phyloP scores from a whole-genome alignment of 495 filamentous ascomycete species.

The Neurospora tetrasperma region DNA sequence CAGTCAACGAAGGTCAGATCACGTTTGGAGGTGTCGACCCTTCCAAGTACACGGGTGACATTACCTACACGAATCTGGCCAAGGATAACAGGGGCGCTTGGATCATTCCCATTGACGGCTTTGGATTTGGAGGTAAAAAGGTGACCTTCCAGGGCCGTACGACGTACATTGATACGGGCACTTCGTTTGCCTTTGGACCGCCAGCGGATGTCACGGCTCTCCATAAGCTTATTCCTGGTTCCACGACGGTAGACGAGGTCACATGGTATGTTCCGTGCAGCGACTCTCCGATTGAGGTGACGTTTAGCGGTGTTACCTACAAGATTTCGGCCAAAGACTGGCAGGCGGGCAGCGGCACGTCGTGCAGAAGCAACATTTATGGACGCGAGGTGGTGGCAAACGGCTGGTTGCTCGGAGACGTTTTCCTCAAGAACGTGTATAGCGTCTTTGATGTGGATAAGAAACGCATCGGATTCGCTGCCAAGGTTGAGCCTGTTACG shows the following conservation, averaged over 20 bases:
- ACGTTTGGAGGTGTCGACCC: slow-evolving; percentile 64
- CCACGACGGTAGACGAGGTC: slow-evolving; percentile 33
- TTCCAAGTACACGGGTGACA: slow-evolving; percentile 51
- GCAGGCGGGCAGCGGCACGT: slow-evolving; percentile 37
- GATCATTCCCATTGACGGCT: slow-evolving; percentile 59
- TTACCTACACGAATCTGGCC: slow-evolving; percentile 48
- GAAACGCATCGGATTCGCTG: slow-evolving; percentile 40
- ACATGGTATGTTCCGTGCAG: slow-evolving; percentile 65
- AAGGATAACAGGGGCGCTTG: slow-evolving; percentile 38
- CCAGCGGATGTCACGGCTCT: slow-evolving; percentile 51
- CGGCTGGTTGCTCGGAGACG: slow-evolving; percentile 69
- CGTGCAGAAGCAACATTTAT: slow-evolving; percentile 59
- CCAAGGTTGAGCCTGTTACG: slow-evolving; percentile 14
- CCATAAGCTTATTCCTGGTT: slow-evolving; percentile 55
- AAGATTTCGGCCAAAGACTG: slow-evolving; percentile 59
- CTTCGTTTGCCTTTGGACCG: slow-evolving; percentile 62
- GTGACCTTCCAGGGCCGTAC: slow-evolving; percentile 39
- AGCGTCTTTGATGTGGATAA: slow-evolving; percentile 66
- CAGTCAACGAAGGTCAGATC: slow-evolving; percentile 59
- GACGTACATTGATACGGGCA: slow-evolving; percentile 74
- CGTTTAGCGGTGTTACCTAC: slow-evolving; percentile 46
- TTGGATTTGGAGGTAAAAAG: slow-evolving; percentile 44
- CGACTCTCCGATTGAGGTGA: slow-evolving; percentile 29
- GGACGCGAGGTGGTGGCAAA: slow-evolving; percentile 32
- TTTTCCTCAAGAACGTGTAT: slow-evolving; percentile 89